A percentile compares a stretch with the other conserved stretches of the same genome.
Conservation (phyloP, 2,329 filamentous ascomycete species). For the Fusarium verrucosum region DNA sequence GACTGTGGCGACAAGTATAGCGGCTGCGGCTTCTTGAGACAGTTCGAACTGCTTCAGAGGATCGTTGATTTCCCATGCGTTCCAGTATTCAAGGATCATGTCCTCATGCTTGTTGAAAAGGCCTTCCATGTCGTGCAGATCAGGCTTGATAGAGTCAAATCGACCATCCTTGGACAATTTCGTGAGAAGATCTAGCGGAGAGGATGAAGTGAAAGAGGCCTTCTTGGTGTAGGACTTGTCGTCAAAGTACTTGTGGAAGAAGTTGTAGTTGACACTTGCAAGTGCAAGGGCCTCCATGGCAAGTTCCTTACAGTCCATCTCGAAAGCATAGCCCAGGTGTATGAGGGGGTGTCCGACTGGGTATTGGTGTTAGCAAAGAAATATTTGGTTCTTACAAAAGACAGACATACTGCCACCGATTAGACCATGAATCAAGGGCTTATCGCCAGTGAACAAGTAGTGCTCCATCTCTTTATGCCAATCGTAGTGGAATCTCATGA, state of each 20-base stretch:
- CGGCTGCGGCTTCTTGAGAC: slow-evolving; percentile 70
- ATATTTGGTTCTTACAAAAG: not conserved
- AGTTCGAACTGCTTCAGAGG: slow-evolving; percentile 79
- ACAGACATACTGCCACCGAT: slow-evolving; percentile 75
- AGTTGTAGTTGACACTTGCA: slow-evolving; percentile 66
- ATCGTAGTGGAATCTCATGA: slow-evolving; percentile 76
- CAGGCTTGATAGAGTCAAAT: slow-evolving; percentile 69
- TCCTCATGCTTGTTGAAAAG: slow-evolving; percentile 76
- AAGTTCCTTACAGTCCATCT: slow-evolving; percentile 84
- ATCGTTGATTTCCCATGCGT: slow-evolving; percentile 79
- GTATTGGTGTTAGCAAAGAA: slow-evolving; percentile 34
- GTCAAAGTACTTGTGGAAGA: slow-evolving; percentile 74
- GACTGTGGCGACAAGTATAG: slow-evolving; percentile 70
- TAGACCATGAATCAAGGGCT: slow-evolving; percentile 83
- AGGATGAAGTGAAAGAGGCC: slow-evolving; percentile 66
- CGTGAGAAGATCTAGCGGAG: slow-evolving; percentile 75
- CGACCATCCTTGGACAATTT: slow-evolving; percentile 73
- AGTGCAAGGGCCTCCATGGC: slow-evolving; percentile 88
- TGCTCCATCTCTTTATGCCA: slow-evolving; percentile 82
- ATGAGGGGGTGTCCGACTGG: slow-evolving; percentile 95
- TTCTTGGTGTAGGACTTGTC: slow-evolving; percentile 75
- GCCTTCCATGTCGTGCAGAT: slow-evolving; percentile 69
- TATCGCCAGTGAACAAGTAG: slow-evolving; percentile 77
- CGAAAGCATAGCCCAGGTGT: slow-evolving; percentile 92
- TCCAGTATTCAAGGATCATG: slow-evolving; percentile 87